These are phyloP conservation scores for Wickerhamiella infanticola DNA, from an alignment of 1,139 yeast genomes.

Conservation along the genomic window DNA sequence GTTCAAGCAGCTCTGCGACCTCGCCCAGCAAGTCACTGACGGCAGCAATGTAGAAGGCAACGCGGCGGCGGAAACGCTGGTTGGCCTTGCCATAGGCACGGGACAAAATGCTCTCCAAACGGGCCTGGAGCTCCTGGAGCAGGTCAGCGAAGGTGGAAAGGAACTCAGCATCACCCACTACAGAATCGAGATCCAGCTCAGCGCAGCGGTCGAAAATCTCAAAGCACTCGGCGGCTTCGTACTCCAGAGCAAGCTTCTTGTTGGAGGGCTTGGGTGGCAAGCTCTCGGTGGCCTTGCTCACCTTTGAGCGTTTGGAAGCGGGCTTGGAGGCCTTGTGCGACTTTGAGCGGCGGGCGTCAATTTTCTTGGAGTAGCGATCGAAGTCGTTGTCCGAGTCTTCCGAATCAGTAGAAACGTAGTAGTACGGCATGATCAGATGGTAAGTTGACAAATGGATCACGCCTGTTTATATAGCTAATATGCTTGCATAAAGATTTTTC, in stretches of 20 bases:
- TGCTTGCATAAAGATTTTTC: constrained; percentile 1
- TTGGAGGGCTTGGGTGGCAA: constrained; percentile 5
- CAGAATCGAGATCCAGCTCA: constrained; percentile 14
- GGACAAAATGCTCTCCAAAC: constrained; percentile 13
- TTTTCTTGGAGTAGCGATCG: neutral
- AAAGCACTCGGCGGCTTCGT: constrained; percentile 15
- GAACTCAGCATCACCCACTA: constrained; percentile 16
- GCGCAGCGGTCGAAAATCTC: constrained; percentile 14
- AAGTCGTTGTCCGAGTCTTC: constrained; percentile 5
- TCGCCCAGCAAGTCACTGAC: constrained; percentile 12
- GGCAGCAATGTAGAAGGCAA: constrained; percentile 16
- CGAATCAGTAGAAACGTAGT: constrained; percentile 16
- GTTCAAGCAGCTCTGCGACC: constrained; percentile 15
- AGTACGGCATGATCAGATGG: constrained; percentile 15
- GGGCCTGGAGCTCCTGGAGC: constrained; percentile 14
- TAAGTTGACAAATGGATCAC: neutral
- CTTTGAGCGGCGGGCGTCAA: neutral
- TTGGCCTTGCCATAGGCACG: constrained; percentile 13
- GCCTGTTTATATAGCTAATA: neutral
- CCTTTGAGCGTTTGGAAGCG: constrained; percentile 3
- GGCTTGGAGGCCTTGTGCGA: neutral
- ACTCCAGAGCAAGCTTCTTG: constrained; percentile 11
- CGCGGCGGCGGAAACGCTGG: constrained; percentile 15
- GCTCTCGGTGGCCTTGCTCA: constrained; percentile 3
- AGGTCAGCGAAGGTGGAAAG: constrained; percentile 12